Evolutionary conservation across 306 rosid genomes (phyloP), one percentile per base, ranked within the genome.

Genomic region (Cajanus cajan): DNA sequence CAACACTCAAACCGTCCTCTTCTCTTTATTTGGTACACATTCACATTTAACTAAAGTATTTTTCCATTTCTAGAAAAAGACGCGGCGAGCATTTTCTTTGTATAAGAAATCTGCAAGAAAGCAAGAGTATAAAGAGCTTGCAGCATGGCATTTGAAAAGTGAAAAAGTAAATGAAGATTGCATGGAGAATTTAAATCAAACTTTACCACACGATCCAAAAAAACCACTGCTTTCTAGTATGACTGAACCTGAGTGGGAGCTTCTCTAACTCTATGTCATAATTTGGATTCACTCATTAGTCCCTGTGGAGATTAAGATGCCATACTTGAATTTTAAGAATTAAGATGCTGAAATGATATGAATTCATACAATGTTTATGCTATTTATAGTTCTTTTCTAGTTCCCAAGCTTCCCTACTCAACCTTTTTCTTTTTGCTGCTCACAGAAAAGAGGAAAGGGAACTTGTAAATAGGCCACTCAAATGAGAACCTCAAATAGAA

Each of bases 61-160:
- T 57, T 9, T 79, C 4, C 4, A 21, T 57, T 58, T 74, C 50
- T 82, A 89, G 98, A 88, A 94, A 74, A 89, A 87, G 82, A 59
- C 82, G 55, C 83, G 83, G 72, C 80, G 80, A 62, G 82, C 80
- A 9, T 90, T 94, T 69, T 83, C 88, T 19, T 78, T 87, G 55
- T 82, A 92, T 31, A 88, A 80, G 80, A 92, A 85, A 67, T 83
- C 86, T 36, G 79, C 85, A n/a, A 95, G 98, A 85, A 91, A 86
- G 87, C 89, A 87, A 83, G 98, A 95, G 84, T 92, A 95, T 45
- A 71, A 88, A 81, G 90, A 90, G 86, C 98, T 95, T 64, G 98
- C 94, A 13, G 59, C 76, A 57, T 85, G 73, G 88, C 82, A 88
- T 73, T 85, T 85, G 78, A 79, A 71, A 9, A 65, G 66, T 48